A percentile compares a stretch with the other conserved stretches of the same genome.
phyloP scores from a whole-genome alignment of 2,329 filamentous ascomycete genomes.

The Verticillium tricorpus region DNA sequence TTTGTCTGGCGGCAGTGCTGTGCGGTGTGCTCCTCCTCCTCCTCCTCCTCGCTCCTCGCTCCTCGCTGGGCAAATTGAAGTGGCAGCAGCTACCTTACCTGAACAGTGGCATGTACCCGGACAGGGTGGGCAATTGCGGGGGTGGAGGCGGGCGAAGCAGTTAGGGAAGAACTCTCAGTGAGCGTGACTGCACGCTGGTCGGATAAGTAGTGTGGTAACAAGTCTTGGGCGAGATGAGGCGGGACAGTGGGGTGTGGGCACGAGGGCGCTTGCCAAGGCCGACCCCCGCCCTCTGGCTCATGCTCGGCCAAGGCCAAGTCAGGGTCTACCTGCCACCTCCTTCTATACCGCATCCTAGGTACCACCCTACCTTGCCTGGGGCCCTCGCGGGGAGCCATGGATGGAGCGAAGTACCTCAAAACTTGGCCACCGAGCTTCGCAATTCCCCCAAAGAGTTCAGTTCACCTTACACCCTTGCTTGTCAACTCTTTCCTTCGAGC shows the following conservation, averaged over 20 bases:
- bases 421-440: neutral
- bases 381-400: neutral
- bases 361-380: neutral
- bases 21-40: neutral
- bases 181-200: too few relatives aligned
- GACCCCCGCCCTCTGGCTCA: neutral
- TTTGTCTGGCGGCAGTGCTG: neutral
- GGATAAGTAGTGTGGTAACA: neutral
- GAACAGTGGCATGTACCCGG: neutral
- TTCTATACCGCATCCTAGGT: neutral
- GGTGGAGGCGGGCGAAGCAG: neutral
- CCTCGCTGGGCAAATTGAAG: neutral
- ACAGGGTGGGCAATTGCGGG: neutral
- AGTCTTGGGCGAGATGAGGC: neutral
- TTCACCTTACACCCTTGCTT: too few relatives aligned
- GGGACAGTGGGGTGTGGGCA: neutral
- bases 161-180: neutral
- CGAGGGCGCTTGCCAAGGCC: neutral
- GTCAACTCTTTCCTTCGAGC: too few relatives aligned
- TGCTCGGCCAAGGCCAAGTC: neutral
- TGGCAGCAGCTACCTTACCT: neutral
- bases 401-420: neutral
- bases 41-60: neutral
- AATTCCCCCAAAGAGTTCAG: neutral
- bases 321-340: neutral